These are phyloP conservation scores for Lithospermum erythrorhizon DNA, from an alignment of 257 asterid species.

Conservation along the genomic window DNA sequence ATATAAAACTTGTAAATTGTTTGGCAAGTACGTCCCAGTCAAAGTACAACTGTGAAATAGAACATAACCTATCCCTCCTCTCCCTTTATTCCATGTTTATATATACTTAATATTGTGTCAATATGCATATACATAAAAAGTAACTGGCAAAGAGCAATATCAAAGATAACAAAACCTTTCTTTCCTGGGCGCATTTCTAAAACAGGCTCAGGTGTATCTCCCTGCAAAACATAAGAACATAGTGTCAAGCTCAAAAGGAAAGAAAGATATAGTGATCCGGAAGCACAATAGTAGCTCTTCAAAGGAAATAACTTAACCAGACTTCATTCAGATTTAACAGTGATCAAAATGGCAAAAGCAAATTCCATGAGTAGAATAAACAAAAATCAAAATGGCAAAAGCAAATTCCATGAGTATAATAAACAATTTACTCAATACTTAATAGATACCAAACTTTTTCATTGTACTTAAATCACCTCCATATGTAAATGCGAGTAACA, in stretches of 20 bases:
- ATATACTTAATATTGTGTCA: neutral
- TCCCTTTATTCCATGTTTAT: no score
- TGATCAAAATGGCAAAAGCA: neutral
- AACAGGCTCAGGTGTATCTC: constrained; percentile 28
- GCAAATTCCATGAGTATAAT: neutral
- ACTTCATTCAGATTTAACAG: no score
- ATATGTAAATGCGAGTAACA: no score
- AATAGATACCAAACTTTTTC: no score
- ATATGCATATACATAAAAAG: neutral
- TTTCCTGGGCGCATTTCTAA: constrained; percentile 34
- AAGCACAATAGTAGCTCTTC: neutral
- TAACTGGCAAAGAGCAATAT: constrained; percentile 2
- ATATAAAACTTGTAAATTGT: neutral
- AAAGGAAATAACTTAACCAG: no score
- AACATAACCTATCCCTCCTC: no score
- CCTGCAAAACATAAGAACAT: constrained; percentile 44
- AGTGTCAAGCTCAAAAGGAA: no score
- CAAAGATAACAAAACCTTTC: constrained; percentile 37
- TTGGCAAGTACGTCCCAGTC: no score
- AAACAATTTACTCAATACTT: no score
- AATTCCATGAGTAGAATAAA: no score
- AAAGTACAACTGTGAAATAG: no score
- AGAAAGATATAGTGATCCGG: constrained; percentile 3
- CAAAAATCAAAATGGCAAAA: neutral
- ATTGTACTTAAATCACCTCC: neutral